Conservation (phyloP, 2,329 filamentous ascomycete species). For the Scopulariopsis brevicaulis region DNA sequence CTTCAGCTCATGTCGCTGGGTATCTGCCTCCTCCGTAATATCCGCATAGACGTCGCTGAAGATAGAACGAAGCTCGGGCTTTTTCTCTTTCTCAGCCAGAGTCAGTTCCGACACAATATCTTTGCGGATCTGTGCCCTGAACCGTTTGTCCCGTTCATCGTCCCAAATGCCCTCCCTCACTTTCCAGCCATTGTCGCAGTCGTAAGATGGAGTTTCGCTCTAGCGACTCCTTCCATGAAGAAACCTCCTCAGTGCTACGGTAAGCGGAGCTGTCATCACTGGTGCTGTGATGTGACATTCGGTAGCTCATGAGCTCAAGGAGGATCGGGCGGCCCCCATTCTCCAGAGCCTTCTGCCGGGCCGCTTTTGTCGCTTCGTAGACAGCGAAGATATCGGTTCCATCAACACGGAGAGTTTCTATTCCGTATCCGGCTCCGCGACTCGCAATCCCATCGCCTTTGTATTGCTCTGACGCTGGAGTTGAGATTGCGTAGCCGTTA, state of each 20-base stretch:
- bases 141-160: constrained; percentile 67
- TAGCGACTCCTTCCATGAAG: constrained; percentile 88
- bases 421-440: constrained; percentile 81
- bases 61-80: constrained; percentile 57
- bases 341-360: constrained; percentile 65
- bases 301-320: constrained; percentile 94
- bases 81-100: constrained; percentile 72
- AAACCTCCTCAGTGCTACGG: constrained; percentile 82
- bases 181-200: constrained; percentile 83
- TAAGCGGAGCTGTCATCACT: constrained; percentile 97
- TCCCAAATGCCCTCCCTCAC: constrained; percentile 73
- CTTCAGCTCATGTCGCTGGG: constrained; percentile 61
- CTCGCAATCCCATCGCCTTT: constrained; percentile 84
- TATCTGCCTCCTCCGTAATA: constrained; percentile 64
- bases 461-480: constrained; percentile 82
- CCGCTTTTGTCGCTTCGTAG: constrained; percentile 65
- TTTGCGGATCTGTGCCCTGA: constrained; percentile 54
- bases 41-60: constrained; percentile 89
- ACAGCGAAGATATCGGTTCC: constrained; percentile 94
- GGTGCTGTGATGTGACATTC: constrained; percentile 95
- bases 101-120: constrained; percentile 77
- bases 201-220: constrained; percentile 83
- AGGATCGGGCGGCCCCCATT: constrained; percentile 75
- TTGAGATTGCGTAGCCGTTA: constrained; percentile 86
- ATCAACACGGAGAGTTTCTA: constrained; percentile 83